Evolutionary conservation across 2,329 filamentous ascomycete genomes (phyloP).

Genomic region (Talaromyces marneffei): DNA sequence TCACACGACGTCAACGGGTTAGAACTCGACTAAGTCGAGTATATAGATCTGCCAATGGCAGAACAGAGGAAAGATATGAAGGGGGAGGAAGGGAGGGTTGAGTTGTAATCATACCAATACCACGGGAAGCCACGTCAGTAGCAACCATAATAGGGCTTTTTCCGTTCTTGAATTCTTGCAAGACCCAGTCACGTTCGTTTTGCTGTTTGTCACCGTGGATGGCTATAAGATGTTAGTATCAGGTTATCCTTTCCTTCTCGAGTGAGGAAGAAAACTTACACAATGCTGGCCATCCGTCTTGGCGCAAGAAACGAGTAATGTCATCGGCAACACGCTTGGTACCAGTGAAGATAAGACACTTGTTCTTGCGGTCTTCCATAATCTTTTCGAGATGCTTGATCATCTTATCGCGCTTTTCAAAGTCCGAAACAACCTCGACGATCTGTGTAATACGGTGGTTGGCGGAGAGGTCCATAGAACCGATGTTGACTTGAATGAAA

Average conservation of each 20-base stretch:
- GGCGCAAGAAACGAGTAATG: conserved; percentile 93
- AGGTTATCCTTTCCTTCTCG: not conserved
- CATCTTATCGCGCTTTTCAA: conserved; percentile 97
- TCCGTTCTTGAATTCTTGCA: conserved; percentile 98
- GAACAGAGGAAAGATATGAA: conserved; percentile 27
- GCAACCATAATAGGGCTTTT: conserved; percentile 99
- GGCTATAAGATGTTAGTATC: conserved; percentile 50
- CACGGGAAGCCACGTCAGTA: conserved; percentile 98
- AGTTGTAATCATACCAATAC: conserved; percentile 92
- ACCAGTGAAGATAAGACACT: conserved; percentile 85
- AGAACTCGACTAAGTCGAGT: conserved; percentile 25
- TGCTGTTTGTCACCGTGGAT: conserved; percentile 99
- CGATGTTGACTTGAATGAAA: conserved; percentile 98
- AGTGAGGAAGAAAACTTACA: conserved; percentile 55
- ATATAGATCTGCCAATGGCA: conserved; percentile 4
- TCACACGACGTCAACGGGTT: conserved; percentile 52
- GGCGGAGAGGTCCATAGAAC: conserved; percentile 89
- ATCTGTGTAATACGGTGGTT: conserved; percentile 98
- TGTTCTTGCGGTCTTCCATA: conserved; percentile 94
- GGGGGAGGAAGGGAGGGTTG: conserved; percentile 31
- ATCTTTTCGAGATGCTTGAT: conserved; percentile 96
- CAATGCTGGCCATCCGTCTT: conserved; percentile 95
- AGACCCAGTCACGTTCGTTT: conserved; percentile 98
- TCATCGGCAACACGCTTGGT: conserved; percentile 92
- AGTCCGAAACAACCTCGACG: conserved; percentile 90